A percentile compares a stretch with the other conserved stretches of the same genome.
These are phyloP conservation scores for Lentinula novae-zelandiae DNA, from an alignment of 1,284 basidiomycete genomes.

Conservation along the genomic window DNA sequence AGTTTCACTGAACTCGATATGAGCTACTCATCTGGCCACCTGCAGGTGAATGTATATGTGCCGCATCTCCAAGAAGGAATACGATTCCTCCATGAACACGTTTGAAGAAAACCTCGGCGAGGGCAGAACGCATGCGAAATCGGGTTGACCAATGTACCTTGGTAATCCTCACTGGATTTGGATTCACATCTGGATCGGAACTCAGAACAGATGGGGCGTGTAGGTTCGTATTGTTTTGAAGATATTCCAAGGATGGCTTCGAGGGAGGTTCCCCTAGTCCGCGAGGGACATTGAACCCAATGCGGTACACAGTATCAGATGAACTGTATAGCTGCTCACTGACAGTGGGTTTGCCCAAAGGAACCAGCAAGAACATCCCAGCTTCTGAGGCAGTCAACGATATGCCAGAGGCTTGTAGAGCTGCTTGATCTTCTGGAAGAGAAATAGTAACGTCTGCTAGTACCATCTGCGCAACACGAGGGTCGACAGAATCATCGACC, in stretches of 20 bases:
- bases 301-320: conserved; percentile 22
- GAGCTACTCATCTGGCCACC: conserved; percentile 24
- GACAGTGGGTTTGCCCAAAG: conserved; percentile 18
- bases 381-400: conserved; percentile 16
- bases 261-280: conserved; percentile 27
- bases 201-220: conserved; percentile 25
- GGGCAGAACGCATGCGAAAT: conserved; percentile 32
- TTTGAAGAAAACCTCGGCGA: conserved; percentile 32
- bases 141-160: conserved; percentile 33
- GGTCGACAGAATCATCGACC: conserved; percentile 17
- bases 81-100: conserved; percentile 25
- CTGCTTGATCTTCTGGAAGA: conserved; percentile 13
- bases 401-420: conserved; percentile 13
- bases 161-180: conserved; percentile 25
- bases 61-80: conserved; percentile 39
- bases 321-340: neutral
- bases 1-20: neutral
- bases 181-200: conserved; percentile 27
- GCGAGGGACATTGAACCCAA: conserved; percentile 26
- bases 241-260: conserved; percentile 26
- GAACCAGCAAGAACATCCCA: conserved; percentile 24
- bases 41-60: conserved; percentile 40
- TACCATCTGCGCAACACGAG: conserved; percentile 26
- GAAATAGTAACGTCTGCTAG: conserved; percentile 33
- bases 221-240: conserved; percentile 30